phyloP scores from a whole-genome alignment of 1,284 basidiomycete species.

The Ustilago sp. region DNA sequence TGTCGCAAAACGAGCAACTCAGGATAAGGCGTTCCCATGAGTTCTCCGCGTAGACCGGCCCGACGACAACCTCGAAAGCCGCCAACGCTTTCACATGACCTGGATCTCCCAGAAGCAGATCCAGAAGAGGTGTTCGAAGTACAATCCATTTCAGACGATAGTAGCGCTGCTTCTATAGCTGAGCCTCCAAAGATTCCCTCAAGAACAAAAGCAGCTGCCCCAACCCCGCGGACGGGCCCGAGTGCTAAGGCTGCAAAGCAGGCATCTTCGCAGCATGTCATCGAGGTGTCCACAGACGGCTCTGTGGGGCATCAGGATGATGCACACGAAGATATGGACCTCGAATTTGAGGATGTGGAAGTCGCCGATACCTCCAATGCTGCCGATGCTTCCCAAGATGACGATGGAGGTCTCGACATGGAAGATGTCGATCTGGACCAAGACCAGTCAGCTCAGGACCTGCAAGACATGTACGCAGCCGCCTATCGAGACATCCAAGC shows the following conservation, averaged over 20 bases:
- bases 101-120: constrained; percentile 30
- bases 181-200: constrained; percentile 21
- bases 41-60: constrained; percentile 10
- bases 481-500: constrained; percentile 48
- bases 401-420: constrained; percentile 45
- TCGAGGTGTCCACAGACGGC: constrained; percentile 37
- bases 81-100: constrained; percentile 29
- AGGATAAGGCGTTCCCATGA: constrained; percentile 18
- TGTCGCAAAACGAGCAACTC: neutral
- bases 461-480: constrained; percentile 54
- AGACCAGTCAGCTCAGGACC: constrained; percentile 24
- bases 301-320: constrained; percentile 23
- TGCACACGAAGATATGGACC: constrained; percentile 34
- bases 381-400: constrained; percentile 13
- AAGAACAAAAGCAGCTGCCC: constrained; percentile 12
- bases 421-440: constrained; percentile 59
- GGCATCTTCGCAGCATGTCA: constrained; percentile 16
- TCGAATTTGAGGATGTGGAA: constrained; percentile 59
- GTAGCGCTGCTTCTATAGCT: neutral
- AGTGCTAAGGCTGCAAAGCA: constrained; percentile 5
- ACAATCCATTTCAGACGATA: constrained; percentile 37
- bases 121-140: constrained; percentile 50
- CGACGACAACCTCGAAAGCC: constrained; percentile 27
- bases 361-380: constrained; percentile 12
- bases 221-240: constrained; percentile 5